Conservation (phyloP, 306 rosid species). For the Abrus precatorius region DNA sequence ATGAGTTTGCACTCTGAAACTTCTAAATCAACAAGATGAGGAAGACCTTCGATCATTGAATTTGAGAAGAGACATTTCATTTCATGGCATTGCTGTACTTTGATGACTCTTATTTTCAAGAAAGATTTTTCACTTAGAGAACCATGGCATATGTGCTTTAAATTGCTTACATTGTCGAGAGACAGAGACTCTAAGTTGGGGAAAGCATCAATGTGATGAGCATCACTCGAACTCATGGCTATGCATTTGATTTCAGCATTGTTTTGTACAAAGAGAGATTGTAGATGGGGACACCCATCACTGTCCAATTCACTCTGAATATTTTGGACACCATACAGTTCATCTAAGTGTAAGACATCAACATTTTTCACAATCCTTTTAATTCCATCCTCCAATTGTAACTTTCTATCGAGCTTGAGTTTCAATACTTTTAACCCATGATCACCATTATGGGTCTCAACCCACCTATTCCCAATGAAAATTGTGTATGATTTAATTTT, state of each 20-base stretch:
- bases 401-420: slow-evolving; percentile 4
- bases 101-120: slow-evolving; percentile 4
- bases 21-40: background rate
- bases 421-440: background rate
- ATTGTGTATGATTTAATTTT: background rate
- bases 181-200: background rate
- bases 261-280: background rate
- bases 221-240: background rate
- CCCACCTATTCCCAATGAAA: background rate
- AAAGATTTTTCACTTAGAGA: background rate
- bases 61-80: background rate
- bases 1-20: slow-evolving; percentile 1
- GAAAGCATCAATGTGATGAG: background rate
- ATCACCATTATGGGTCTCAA: background rate
- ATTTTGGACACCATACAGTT: background rate
- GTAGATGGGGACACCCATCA: background rate
- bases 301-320: background rate
- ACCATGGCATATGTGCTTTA: slow-evolving; percentile 1
- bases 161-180: background rate
- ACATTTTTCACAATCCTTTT: background rate
- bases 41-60: slow-evolving; percentile 1
- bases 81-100: background rate
- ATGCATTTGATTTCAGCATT: slow-evolving; percentile 8
- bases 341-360: slow-evolving; percentile 1
- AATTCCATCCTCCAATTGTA: background rate